A percentile compares a stretch with the other conserved stretches of the same genome.
Conservation (phyloP, 2,329 filamentous ascomycete species). For the Verticillium dahliae region DNA sequence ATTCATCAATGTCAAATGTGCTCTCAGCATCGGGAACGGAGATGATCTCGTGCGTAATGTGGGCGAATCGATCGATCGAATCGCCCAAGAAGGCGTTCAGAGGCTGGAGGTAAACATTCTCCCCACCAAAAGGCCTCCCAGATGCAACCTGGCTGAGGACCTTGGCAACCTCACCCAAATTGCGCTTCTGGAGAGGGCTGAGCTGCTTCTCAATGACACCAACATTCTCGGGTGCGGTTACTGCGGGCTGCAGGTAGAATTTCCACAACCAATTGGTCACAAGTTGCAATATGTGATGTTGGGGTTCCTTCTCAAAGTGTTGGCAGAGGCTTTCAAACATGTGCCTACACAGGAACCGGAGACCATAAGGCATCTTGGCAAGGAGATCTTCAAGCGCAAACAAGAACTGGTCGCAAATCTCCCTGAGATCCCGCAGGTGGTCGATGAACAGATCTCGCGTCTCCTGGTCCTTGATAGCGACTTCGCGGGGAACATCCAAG, state of each 20-base stretch:
- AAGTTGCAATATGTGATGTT: constrained; percentile 71
- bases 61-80: constrained; percentile 70
- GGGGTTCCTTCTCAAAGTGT: constrained; percentile 75
- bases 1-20: constrained; percentile 97
- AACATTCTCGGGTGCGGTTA: constrained; percentile 85
- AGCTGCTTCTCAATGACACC: constrained; percentile 87
- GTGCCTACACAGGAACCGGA: constrained; percentile 81
- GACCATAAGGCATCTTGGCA: constrained; percentile 85
- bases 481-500: constrained; percentile 79
- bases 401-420: constrained; percentile 91
- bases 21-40: constrained; percentile 79
- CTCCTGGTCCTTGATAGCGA: constrained; percentile 93
- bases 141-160: constrained; percentile 83
- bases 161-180: constrained; percentile 84
- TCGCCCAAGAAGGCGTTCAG: constrained; percentile 87
- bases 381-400: constrained; percentile 73
- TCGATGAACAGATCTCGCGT: constrained; percentile 90
- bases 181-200: constrained; percentile 87
- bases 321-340: constrained; percentile 72
- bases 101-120: constrained; percentile 93
- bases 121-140: constrained; percentile 85
- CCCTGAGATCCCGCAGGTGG: constrained; percentile 85
- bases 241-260: constrained; percentile 83
- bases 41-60: constrained; percentile 72
- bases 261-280: constrained; percentile 92